Evolutionary conservation across 306 rosid species (phyloP).

Genomic region (Canavalia ensiformis): DNA sequence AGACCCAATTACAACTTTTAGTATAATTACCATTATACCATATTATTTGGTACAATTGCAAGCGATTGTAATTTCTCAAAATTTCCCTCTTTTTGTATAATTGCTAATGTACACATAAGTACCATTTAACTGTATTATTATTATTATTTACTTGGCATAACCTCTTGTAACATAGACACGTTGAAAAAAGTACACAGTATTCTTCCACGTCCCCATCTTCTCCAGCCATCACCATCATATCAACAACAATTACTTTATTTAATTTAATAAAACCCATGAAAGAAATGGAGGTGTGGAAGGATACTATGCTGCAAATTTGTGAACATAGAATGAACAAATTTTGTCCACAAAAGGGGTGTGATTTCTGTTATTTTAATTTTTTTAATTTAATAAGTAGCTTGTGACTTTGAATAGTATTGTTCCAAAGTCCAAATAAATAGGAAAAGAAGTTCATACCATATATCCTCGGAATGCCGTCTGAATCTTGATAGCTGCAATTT

Average conservation of each 20-base stretch:
- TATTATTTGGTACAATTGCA: not conserved
- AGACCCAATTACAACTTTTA: not conserved
- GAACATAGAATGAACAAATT: not conserved
- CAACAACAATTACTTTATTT: not conserved
- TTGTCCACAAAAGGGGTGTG: not conserved
- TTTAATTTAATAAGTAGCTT: not conserved
- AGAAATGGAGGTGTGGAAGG: not conserved
- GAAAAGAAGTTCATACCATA: slow-evolving; percentile 58
- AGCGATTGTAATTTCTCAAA: not conserved
- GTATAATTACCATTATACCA: not conserved
- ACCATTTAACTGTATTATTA: too few relatives aligned
- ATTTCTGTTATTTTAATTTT: not conserved
- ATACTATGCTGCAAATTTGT: not conserved
- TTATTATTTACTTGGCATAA: not conserved
- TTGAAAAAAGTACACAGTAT: not conserved
- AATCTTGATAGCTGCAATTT: slow-evolving; percentile 76
- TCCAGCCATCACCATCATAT: not conserved
- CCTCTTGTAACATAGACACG: not conserved
- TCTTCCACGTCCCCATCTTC: not conserved
- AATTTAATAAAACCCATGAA: not conserved
- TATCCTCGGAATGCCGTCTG: slow-evolving; percentile 80
- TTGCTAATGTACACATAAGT: not conserved
- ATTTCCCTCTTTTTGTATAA: not conserved
- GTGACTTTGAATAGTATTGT: not conserved
- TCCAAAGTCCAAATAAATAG: not conserved